Evolutionary conservation across 371 early-diverging fungal species (phyloP).

Genomic region (Blakeslea trispora): DNA sequence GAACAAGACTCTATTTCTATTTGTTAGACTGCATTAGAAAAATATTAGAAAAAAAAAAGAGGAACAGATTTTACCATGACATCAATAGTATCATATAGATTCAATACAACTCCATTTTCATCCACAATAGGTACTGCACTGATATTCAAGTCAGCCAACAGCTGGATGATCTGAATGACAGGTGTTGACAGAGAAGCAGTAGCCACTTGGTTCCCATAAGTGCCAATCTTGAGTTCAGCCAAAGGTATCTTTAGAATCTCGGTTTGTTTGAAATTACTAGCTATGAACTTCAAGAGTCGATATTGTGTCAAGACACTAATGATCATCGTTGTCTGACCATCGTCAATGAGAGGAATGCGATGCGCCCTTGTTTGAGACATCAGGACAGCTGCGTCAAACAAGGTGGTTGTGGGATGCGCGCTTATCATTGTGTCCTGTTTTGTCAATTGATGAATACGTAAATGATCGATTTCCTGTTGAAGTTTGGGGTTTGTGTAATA

Average conservation of each 20-base stretch:
- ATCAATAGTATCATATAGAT: constrained; percentile 90
- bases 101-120: constrained; percentile 73
- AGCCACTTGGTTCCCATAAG: constrained; percentile 64
- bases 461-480: constrained; percentile 73
- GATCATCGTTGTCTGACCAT: constrained; percentile 64
- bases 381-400: constrained; percentile 73
- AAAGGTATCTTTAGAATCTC: constrained; percentile 59
- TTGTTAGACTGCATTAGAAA: not conserved
- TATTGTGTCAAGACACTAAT: constrained; percentile 86
- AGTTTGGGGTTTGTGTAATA: constrained; percentile 71
- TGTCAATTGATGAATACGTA: constrained; percentile 67
- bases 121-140: constrained; percentile 89
- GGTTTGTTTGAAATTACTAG: constrained; percentile 65
- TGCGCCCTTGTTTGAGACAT: constrained; percentile 73
- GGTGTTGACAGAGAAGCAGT: constrained; percentile 70
- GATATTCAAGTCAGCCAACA: constrained; percentile 76
- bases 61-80: constrained; percentile 71
- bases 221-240: constrained; percentile 75
- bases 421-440: constrained; percentile 45
- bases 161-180: constrained; percentile 77
- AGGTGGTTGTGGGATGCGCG: constrained; percentile 72
- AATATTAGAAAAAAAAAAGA: not conserved
- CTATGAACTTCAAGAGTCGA: constrained; percentile 82
- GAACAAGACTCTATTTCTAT: constrained; percentile 24
- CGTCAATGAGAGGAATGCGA: constrained; percentile 80